phyloP scores from a whole-genome alignment of 345 rosid genomes.

The Aegle marmelos region DNA sequence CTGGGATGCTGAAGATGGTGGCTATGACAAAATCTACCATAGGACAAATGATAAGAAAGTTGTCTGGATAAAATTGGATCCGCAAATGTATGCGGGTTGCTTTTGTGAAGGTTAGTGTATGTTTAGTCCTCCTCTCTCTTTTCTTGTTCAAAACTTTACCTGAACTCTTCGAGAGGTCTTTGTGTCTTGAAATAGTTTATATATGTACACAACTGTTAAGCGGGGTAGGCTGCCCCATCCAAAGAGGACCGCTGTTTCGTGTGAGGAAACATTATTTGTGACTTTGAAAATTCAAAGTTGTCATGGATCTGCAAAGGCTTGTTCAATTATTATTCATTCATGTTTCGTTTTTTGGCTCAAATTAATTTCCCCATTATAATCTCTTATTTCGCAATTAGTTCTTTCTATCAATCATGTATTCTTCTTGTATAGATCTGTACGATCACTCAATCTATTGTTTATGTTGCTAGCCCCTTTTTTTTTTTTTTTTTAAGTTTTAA shows the following conservation, averaged over 20 bases:
- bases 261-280: slow-evolving; percentile 29
- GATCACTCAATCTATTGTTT: too few species aligned
- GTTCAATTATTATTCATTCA: slow-evolving; percentile 1
- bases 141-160: slow-evolving; percentile 13
- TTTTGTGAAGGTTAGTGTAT: slow-evolving; percentile 22
- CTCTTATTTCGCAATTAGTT: neutral
- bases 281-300: slow-evolving; percentile 23
- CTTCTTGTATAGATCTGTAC: too few species aligned
- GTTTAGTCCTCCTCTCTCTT: slow-evolving; percentile 11
- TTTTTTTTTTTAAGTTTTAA: too few species aligned
- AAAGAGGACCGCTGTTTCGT: slow-evolving; percentile 18
- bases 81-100: slow-evolving; percentile 2
- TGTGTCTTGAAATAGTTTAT: slow-evolving; percentile 23
- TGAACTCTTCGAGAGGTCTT: slow-evolving; percentile 9
- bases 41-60: slow-evolving; percentile 15
- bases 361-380: neutral
- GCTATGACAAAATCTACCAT: slow-evolving; percentile 6
- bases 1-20: neutral
- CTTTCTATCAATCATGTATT: neutral
- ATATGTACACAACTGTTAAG: slow-evolving; percentile 27
- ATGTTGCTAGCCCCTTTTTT: too few species aligned
- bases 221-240: slow-evolving; percentile 25
- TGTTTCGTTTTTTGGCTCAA: neutral
- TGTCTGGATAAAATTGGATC: slow-evolving; percentile 3
- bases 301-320: slow-evolving; percentile 12